A percentile compares a stretch with the other conserved stretches of the same genome.
These are phyloP conservation scores for Dothideomycetidae sp. DNA, from an alignment of 2,329 filamentous ascomycete genomes.

Conservation along the genomic window DNA sequence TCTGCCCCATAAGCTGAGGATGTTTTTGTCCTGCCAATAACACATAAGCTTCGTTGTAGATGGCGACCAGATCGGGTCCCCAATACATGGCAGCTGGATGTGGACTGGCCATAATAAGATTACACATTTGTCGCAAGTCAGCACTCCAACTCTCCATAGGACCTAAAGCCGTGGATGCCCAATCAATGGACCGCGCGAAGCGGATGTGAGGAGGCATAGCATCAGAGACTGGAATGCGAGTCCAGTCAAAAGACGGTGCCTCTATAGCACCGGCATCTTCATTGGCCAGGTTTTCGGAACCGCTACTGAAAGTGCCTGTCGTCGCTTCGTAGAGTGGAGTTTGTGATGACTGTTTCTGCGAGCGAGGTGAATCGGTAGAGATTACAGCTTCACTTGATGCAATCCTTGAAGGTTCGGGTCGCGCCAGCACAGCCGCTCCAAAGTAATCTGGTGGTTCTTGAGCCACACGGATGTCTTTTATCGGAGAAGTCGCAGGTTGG, in stretches of 20 bases:
- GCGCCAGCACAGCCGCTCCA: slow-evolving; percentile 19
- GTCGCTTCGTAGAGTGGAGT: slow-evolving; percentile 1
- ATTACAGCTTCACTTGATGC: slow-evolving; percentile 1
- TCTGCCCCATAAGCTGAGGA: slow-evolving; percentile 58
- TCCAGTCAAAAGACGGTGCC: slow-evolving; percentile 63
- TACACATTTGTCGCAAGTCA: slow-evolving; percentile 64
- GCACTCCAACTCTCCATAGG: slow-evolving; percentile 60
- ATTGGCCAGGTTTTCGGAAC: slow-evolving; percentile 5
- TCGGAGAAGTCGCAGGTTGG: slow-evolving; percentile 2
- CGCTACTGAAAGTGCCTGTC: slow-evolving; percentile 3
- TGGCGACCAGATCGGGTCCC: slow-evolving; percentile 53
- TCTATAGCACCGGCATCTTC: slow-evolving; percentile 12
- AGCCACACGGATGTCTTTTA: background rate
- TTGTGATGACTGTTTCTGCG: background rate
- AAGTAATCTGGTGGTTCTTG: slow-evolving; percentile 30
- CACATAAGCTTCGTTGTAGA: slow-evolving; percentile 61
- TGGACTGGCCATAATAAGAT: slow-evolving; percentile 66
- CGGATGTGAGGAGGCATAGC: slow-evolving; percentile 55
- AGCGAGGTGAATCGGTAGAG: slow-evolving; percentile 4
- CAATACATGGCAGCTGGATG: slow-evolving; percentile 59
- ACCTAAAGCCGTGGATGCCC: slow-evolving; percentile 57
- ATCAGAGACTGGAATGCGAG: slow-evolving; percentile 49
- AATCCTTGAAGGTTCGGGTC: slow-evolving; percentile 1
- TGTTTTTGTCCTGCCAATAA: slow-evolving; percentile 63
- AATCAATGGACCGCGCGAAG: slow-evolving; percentile 58